These are phyloP conservation scores for Apiospora koreana DNA, from an alignment of 2,329 filamentous ascomycete genomes.

Conservation along the genomic window DNA sequence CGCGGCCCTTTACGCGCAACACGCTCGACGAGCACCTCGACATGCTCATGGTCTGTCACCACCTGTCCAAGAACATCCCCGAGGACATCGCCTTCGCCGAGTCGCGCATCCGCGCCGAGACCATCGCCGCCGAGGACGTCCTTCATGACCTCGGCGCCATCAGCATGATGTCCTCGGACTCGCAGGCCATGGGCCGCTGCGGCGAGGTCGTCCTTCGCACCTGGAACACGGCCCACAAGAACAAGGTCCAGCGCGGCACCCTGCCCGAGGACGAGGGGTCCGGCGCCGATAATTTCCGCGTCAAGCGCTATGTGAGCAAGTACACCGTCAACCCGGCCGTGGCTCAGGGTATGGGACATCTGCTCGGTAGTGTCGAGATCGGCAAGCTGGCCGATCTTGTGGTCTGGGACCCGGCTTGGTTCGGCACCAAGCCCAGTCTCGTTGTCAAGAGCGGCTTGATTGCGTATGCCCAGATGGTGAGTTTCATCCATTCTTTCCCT, in stretches of 20 bases:
- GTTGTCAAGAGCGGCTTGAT: slow-evolving; percentile 91
- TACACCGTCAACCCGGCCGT: slow-evolving; percentile 95
- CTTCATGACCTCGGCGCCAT: slow-evolving; percentile 94
- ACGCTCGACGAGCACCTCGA: slow-evolving; percentile 95
- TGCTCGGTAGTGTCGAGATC: slow-evolving; percentile 84
- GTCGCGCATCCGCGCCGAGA: slow-evolving; percentile 90
- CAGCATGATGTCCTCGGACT: slow-evolving; percentile 96
- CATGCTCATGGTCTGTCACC: slow-evolving; percentile 98
- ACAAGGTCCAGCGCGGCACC: slow-evolving; percentile 79
- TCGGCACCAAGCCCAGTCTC: slow-evolving; percentile 80
- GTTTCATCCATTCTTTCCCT: slow-evolving; percentile 20
- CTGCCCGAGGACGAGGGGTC: slow-evolving; percentile 78
- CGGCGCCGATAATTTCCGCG: slow-evolving; percentile 84
- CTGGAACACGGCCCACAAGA: slow-evolving; percentile 98
- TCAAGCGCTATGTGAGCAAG: slow-evolving; percentile 91
- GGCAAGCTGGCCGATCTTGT: slow-evolving; percentile 90
- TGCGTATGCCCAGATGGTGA: slow-evolving; percentile 79
- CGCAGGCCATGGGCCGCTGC: slow-evolving; percentile 94
- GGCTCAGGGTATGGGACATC: slow-evolving; percentile 84
- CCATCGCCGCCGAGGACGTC: slow-evolving; percentile 94
- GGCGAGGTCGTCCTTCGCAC: slow-evolving; percentile 91
- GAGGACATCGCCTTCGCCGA: slow-evolving; percentile 97
- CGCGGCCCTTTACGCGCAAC: slow-evolving; percentile 85
- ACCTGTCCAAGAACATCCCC: slow-evolving; percentile 87
- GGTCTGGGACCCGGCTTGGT: slow-evolving; percentile 81